Base-by-base conservation (phyloP, 345 rosid species). In the Eucalyptus cloeziana region DNA sequence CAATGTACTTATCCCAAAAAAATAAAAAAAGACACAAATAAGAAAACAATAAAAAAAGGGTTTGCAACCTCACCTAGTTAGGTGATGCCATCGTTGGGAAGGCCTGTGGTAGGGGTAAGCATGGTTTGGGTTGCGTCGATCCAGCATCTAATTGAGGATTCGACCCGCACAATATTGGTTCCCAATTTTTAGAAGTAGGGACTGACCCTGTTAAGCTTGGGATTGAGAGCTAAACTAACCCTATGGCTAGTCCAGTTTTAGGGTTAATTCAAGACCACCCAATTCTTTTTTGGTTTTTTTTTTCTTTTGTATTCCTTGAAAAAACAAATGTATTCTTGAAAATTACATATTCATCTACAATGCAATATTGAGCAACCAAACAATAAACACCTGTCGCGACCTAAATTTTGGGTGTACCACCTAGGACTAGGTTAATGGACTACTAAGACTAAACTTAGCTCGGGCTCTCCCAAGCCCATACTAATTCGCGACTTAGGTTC, bases 111-210 rank as follows among this genome's bases (percentile, higher is more conserved):
- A 56, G 30, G 4, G 30, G 30, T 56, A 7, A 22, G 3, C 30
- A 56, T 56, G 27, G 60, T 56, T 10, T 24, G 62, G 30, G 62
- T 56, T 56, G 6, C 1, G 0, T 7, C 0, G 13, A 24, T 56
- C 62, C 1, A 1, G 3, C 62, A 56, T 24, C 13, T 56, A 10
- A 56, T 0, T 1, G 0, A 56, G 3, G 62, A 56, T 24, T 56
- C 13, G 0, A 56, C 30, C 30, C 0, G 13, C 13, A 0, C 11
- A 56, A 5, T 24, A 3, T 56, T 24, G 27, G 12, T 56, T 17
- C 13, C 25, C 58, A 52, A 52, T 24, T 56, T 56, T 56, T 56
- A 24, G 6, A 7, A 56, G 10, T 22, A 1, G 13, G 30, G 13
- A 10, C 3, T 3, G 1, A 22, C 6, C 60, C 4, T 8, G 3